Percentiles rank a stretch among this genome's conserved stretches.
Conservation (phyloP, 805 yeast species). For the Novakomyces olei region DNA sequence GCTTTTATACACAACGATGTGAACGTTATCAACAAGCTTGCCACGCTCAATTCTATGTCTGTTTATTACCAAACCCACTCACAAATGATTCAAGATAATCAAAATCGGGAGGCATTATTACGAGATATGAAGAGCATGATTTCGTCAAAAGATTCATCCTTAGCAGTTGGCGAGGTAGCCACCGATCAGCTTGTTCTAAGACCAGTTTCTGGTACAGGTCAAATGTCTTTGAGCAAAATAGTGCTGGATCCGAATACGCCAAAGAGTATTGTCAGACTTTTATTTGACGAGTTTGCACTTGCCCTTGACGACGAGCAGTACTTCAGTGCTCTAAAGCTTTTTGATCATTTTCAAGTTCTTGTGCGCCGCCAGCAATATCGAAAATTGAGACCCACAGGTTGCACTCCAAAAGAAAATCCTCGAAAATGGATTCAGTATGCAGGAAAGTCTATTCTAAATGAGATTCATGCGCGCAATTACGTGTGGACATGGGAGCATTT, state of each 20-base stretch:
- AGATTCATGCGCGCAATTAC: constrained; percentile 58
- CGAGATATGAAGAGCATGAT: constrained; percentile 7
- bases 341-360: constrained; percentile 62
- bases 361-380: constrained; percentile 55
- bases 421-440: constrained; percentile 65
- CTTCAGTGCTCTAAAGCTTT: constrained; percentile 54
- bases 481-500: constrained; percentile 81
- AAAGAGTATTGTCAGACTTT: constrained; percentile 49
- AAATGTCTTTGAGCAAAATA: constrained; percentile 58
- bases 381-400: constrained; percentile 40
- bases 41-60: constrained; percentile 52
- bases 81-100: constrained; percentile 16
- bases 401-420: constrained; percentile 37
- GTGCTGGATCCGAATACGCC: constrained; percentile 38
- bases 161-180: no score
- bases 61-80: constrained; percentile 67
- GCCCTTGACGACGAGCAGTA: constrained; percentile 72
- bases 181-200: constrained; percentile 30
- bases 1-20: constrained; percentile 57
- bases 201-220: constrained; percentile 81
- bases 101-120: constrained; percentile 26
- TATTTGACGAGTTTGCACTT: constrained; percentile 75
- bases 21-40: constrained; percentile 27
- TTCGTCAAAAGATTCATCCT: constrained; percentile 6
- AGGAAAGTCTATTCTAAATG: constrained; percentile 49